Percentiles rank a stretch among this genome's conserved stretches.
Evolutionary conservation across 768 basidiomycete species (phyloP).

Genomic region (Agrocybe pediades): DNA sequence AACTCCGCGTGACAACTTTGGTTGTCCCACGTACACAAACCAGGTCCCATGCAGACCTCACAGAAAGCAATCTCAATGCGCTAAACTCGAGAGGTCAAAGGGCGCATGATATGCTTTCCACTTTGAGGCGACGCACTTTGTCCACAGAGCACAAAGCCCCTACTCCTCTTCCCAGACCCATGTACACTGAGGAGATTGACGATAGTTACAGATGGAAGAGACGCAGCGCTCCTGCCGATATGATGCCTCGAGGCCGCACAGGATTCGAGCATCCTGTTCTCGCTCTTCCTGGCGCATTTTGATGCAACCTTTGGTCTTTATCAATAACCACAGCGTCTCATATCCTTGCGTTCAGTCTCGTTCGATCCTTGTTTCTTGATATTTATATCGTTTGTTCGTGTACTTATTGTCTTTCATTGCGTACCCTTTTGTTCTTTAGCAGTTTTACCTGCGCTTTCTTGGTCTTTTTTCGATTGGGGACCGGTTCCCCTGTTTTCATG

Average conservation of each 20-base stretch:
- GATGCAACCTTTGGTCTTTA: conserved; percentile 8
- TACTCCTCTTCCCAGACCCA: conserved; percentile 3
- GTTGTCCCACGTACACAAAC: conserved; percentile 48
- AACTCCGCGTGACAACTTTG: conserved; percentile 48
- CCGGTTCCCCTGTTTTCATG: conserved; percentile 15
- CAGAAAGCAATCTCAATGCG: conserved; percentile 51
- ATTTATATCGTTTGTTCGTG: not conserved
- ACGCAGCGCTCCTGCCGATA: conserved; percentile 65
- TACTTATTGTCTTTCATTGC: not conserved
- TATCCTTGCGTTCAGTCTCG: not conserved
- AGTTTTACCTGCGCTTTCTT: conserved; percentile 6
- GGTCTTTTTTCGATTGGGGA: conserved; percentile 14
- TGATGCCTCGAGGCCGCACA: conserved; percentile 46
- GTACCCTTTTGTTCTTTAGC: conserved; percentile 2
- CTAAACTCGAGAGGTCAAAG: conserved; percentile 57
- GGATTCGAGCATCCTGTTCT: conserved; percentile 66
- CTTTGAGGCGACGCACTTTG: conserved; percentile 58
- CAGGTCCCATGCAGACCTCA: conserved; percentile 46
- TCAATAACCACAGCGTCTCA: not conserved
- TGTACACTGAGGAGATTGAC: conserved; percentile 9
- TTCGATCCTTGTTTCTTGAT: not conserved
- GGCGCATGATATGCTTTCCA: conserved; percentile 65
- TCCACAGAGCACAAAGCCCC: conserved; percentile 33
- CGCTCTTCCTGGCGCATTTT: conserved; percentile 61
- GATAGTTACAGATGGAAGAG: conserved; percentile 44